Base-by-base conservation (phyloP, 2,329 filamentous ascomycete species). In the Lomentospora prolificans region DNA sequence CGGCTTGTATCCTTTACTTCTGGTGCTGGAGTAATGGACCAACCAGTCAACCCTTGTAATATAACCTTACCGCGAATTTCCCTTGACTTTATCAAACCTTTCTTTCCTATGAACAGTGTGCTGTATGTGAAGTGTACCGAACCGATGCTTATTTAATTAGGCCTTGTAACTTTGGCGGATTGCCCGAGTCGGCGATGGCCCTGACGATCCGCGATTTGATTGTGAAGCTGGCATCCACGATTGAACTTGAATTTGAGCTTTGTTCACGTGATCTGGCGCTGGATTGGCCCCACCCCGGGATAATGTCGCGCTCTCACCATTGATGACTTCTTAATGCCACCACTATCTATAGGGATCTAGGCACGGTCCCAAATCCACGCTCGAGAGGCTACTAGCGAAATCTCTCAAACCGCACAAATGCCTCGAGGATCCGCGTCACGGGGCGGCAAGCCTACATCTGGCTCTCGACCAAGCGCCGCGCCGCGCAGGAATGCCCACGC, bases 391-490 rank as follows among this genome's bases (percentile, higher is more conserved):
- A n/a, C n/a, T n/a, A n/a, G n/a, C n/a, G n/a, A n/a, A n/a, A n/a
- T n/a, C n/a, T n/a, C n/a, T n/a, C n/a, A n/a, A n/a, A n/a, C n/a
- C n/a, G n/a, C n/a, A 25, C 1, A n/a, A 27, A 48, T 48, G 44
- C 44, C 44, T 14, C 17, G 44, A 22, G 44, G 5, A 9, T 25
- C 44, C 22, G 24, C 44, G 12, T 22, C 22, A 3, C 44, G 44
- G 22, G 19, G 19, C 17, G 44, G 6, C 22, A 48, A 27, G 44
- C 17, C 44, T 12, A 12, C 44, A 48, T 25, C 44, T 3, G 22
- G 19, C 44, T 12, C 44, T 12, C 44, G 44, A 25, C 28, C 50
- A 24, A 22, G 17, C 63, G 61, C 3, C 58, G 55, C 25, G 63
- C 63, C 4, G 63, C 54, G 24, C n/a, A 56, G n/a, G 33, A 57